phyloP scores from a whole-genome alignment of 495 filamentous ascomycete species.

The Haplographium delicatum region DNA sequence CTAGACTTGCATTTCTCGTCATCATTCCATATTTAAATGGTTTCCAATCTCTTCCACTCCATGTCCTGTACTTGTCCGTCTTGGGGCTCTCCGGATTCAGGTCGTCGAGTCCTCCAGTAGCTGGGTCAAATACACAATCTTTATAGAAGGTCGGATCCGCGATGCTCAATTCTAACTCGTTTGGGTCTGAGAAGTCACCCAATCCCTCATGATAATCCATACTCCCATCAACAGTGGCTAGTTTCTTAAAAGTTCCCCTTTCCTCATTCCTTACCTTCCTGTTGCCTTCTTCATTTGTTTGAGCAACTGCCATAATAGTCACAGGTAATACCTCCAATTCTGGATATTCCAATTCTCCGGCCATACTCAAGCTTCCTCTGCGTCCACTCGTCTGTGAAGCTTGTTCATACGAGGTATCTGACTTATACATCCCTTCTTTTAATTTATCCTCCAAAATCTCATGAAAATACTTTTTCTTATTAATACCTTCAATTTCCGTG shows the following conservation, averaged over 20 bases:
- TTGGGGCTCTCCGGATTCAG: background rate
- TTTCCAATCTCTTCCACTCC: conserved; percentile 19
- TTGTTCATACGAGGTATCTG: conserved; percentile 8
- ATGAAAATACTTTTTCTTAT: conserved; percentile 2
- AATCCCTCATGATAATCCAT: too few species aligned
- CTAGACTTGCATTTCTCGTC: conserved; percentile 5
- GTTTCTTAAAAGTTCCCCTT: background rate
- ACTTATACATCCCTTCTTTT: conserved; percentile 6
- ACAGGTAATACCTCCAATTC: conserved; percentile 20
- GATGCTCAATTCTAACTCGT: conserved; percentile 12
- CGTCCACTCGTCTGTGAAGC: conserved; percentile 6
- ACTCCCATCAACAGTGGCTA: conserved; percentile 5
- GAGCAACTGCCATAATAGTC: background rate
- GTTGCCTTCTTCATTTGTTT: conserved; percentile 2
- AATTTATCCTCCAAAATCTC: conserved; percentile 3
- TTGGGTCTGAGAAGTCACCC: background rate
- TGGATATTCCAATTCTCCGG: conserved; percentile 19
- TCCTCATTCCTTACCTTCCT: background rate
- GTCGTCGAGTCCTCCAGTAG: background rate
- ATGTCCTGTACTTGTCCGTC: conserved; percentile 16
- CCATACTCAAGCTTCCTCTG: conserved; percentile 14
- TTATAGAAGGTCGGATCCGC: conserved; percentile 24
- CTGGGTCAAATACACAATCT: conserved; percentile 16
- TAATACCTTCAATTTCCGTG: conserved; percentile 1
- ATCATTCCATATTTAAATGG: background rate